phyloP scores from a whole-genome alignment of 768 basidiomycete genomes.

The Trametes cingulata region DNA sequence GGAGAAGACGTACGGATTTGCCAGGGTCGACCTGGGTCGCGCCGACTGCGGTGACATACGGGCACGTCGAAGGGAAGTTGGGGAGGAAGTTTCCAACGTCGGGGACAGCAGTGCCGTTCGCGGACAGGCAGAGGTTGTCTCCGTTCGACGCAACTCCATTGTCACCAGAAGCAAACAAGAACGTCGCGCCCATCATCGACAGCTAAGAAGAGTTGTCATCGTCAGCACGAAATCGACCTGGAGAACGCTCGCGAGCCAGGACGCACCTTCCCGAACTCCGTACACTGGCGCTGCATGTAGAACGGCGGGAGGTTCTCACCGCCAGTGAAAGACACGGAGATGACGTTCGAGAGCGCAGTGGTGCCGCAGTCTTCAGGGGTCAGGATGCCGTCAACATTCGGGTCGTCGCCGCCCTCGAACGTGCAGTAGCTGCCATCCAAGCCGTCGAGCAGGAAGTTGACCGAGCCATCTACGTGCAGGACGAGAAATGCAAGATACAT shows the following conservation, averaged over 20 bases:
- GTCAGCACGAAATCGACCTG: neutral
- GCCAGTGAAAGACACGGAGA: slow-evolving; percentile 41
- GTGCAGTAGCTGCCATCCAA: slow-evolving; percentile 45
- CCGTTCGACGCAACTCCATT: slow-evolving; percentile 41
- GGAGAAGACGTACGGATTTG: slow-evolving; percentile 21
- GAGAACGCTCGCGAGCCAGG: too few relatives aligned
- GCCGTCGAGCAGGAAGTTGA: slow-evolving; percentile 48
- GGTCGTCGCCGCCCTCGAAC: slow-evolving; percentile 41
- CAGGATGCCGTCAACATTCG: slow-evolving; percentile 6
- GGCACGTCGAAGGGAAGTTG: slow-evolving; percentile 45
- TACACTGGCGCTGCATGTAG: slow-evolving; percentile 42
- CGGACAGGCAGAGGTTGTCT: slow-evolving; percentile 32
- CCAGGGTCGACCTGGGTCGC: slow-evolving; percentile 38
- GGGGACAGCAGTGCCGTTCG: slow-evolving; percentile 18
- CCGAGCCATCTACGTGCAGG: slow-evolving; percentile 38
- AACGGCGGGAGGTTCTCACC: slow-evolving; percentile 37
- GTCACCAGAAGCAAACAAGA: slow-evolving; percentile 47
- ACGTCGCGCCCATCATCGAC: slow-evolving; percentile 25
- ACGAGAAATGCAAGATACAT: neutral
- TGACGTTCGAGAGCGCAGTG: slow-evolving; percentile 35
- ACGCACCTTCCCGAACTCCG: slow-evolving; percentile 39
- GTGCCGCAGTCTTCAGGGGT: slow-evolving; percentile 35
- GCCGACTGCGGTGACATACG: slow-evolving; percentile 41
- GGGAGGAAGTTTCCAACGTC: slow-evolving; percentile 40
- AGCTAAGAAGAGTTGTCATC: neutral